phyloP scores from a whole-genome alignment of 208 protist genomes.

The Porcisia deanei region DNA sequence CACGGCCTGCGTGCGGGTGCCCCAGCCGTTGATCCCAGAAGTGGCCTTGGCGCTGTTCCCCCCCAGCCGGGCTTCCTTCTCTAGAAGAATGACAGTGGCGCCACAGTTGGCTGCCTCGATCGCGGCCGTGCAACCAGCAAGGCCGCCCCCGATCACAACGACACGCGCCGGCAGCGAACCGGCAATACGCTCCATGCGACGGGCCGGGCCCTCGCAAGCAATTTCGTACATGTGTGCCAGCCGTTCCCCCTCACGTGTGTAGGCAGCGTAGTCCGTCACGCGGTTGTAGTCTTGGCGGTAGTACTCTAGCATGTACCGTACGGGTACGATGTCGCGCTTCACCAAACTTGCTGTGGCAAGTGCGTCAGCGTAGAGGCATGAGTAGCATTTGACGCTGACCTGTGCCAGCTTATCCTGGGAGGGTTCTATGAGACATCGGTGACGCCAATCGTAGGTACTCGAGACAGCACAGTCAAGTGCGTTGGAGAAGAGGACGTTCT shows the following conservation, averaged over 20 bases:
- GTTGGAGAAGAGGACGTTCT: conserved; percentile 46
- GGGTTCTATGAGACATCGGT: conserved; percentile 33
- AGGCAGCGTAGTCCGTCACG: conserved; percentile 60
- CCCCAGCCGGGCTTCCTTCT: conserved; percentile 84
- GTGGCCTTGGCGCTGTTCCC: conserved; percentile 92
- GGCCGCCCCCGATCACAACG: conserved; percentile 68
- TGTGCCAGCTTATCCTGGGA: conserved; percentile 42
- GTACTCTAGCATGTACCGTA: conserved; percentile 62
- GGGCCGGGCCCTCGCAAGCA: conserved; percentile 47
- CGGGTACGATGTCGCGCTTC: conserved; percentile 49
- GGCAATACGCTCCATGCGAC: conserved; percentile 50
- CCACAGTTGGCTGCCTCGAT: conserved; percentile 57
- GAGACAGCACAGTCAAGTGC: conserved; percentile 33
- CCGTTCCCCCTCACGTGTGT: conserved; percentile 55
- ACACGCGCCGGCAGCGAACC: conserved; percentile 53
- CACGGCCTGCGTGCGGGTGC: conserved; percentile 76
- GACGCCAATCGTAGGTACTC: conserved; percentile 49
- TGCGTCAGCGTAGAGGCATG: conserved; percentile 77
- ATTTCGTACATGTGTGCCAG: conserved; percentile 71
- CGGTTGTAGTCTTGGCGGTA: conserved; percentile 48
- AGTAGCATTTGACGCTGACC: conserved; percentile 68
- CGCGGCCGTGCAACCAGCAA: conserved; percentile 60
- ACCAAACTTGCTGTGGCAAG: conserved; percentile 62
- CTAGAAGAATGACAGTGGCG: conserved; percentile 77
- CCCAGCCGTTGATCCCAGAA: conserved; percentile 89